Evolutionary conservation across 768 basidiomycete species (phyloP).

Genomic region (Saitozyma sp.): DNA sequence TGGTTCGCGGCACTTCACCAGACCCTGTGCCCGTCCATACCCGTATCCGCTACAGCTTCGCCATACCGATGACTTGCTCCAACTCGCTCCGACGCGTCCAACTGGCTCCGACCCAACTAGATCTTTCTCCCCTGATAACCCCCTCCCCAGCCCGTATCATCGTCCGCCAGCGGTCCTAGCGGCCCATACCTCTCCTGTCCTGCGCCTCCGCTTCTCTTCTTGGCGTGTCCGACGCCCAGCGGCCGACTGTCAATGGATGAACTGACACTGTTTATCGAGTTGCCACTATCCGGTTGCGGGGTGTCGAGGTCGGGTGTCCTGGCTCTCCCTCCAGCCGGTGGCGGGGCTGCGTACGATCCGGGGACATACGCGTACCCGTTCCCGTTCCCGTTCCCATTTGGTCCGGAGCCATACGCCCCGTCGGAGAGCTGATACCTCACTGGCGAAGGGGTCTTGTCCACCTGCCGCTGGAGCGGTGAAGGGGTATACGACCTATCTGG

Average conservation of each 20-base stretch:
- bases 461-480: slow-evolving; percentile 24
- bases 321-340: not conserved
- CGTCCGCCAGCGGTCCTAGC: slow-evolving; percentile 43
- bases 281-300: slow-evolving; percentile 24
- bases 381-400: not conserved
- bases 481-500: slow-evolving; percentile 14
- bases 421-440: slow-evolving; percentile 7
- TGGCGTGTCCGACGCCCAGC: slow-evolving; percentile 44
- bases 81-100: no score
- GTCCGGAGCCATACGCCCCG: slow-evolving; percentile 3
- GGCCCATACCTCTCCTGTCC: slow-evolving; percentile 41
- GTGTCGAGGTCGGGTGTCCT: not conserved
- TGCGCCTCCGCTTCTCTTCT: slow-evolving; percentile 47
- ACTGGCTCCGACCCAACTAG: slow-evolving; percentile 1
- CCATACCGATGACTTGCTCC: no score
- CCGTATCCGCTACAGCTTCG: no score
- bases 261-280: slow-evolving; percentile 17
- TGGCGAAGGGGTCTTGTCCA: slow-evolving; percentile 17
- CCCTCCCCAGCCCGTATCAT: slow-evolving; percentile 37
- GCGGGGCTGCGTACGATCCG: slow-evolving; percentile 5
- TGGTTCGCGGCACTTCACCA: no score
- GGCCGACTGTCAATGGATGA: slow-evolving; percentile 31
- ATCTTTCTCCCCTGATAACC: slow-evolving; percentile 20
- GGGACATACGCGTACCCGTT: slow-evolving; percentile 11
- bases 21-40: no score